Base-by-base conservation (phyloP, 495 filamentous ascomycete species). In the Penicillium chermesinum region DNA sequence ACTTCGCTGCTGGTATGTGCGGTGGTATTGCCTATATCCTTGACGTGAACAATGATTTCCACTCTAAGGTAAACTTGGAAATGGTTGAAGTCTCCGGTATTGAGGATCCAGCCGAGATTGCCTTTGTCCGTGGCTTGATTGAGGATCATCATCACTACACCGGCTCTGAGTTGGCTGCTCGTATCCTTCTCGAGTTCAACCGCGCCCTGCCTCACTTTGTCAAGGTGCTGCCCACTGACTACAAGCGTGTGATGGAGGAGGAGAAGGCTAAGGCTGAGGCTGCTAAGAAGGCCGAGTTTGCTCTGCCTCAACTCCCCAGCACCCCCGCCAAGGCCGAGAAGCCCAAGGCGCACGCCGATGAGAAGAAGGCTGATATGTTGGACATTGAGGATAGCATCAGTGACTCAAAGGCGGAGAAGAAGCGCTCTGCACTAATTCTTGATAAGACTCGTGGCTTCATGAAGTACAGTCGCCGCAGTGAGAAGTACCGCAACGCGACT, bases 131-230 rank as follows among this genome's bases (percentile, higher is more conserved):
- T 44, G 89, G 93, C 44, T 74, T 97, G 50, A 89, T 99, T 50
- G 93, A 99, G 69, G 93, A 99, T 58, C 93, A 99, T 60, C 94
- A 96, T 68, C 93, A 99, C 64, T 99, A 97, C 76, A 99, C 93
- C 36, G 93, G 93, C 51, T 99, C 93, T 18, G 93, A 96, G 74
- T 79, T 96, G 39, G 93, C 93, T 15, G 95, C 95, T 53, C 88
- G 94, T 52, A 87, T 96, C 52, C 77, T 99, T 9, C 78, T 97
- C n/a, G 93, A 99, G 72, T 99, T 97, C 73, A 95, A 81, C 65
- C 83, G 91, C 46, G 94, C 93, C 32, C 83, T 99, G 30, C 85
- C 83, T 20, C 85, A 89, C 50, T 95, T 99, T 58, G 79, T 96
- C 70, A 97, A 97, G 75, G 85, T 97, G 19, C 75, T 99, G 44